Percentiles rank a stretch among this genome's conserved stretches.
phyloP scores from a whole-genome alignment of 192 early-diverging fungal species.

The Backusella australiensis region DNA sequence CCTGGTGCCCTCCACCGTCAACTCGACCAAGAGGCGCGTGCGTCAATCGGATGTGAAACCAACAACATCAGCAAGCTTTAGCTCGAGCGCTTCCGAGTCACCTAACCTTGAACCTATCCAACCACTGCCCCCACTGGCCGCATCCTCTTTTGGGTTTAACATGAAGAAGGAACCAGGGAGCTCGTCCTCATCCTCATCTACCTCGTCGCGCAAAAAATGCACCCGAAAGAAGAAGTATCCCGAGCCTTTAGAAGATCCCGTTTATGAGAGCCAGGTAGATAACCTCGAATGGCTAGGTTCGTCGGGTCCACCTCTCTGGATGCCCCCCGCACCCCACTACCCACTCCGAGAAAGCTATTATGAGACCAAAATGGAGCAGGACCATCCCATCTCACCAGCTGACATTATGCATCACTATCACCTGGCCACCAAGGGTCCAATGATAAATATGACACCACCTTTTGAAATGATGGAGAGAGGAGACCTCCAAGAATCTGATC shows the following conservation, averaged over 20 bases:
- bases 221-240: no score
- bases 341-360: neutral
- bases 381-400: neutral
- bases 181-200: no score
- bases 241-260: no score
- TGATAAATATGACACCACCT: neutral
- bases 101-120: neutral
- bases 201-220: no score
- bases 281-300: no score
- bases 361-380: neutral
- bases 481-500: neutral
- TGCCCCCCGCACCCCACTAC: neutral
- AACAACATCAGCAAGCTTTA: neutral
- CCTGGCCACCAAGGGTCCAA: neutral
- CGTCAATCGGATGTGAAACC: neutral
- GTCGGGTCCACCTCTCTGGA: neutral
- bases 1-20: conserved; percentile 14
- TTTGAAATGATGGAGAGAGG: neutral
- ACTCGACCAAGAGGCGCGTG: neutral
- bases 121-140: neutral
- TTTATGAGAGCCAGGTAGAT: no score
- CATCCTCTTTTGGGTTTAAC: neutral
- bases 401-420: neutral
- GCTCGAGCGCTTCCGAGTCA: neutral
- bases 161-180: neutral